A percentile compares a stretch with the other conserved stretches of the same genome.
Conservation (phyloP, 2,329 filamentous ascomycete species). For the Apiospora rasikravindrae region DNA sequence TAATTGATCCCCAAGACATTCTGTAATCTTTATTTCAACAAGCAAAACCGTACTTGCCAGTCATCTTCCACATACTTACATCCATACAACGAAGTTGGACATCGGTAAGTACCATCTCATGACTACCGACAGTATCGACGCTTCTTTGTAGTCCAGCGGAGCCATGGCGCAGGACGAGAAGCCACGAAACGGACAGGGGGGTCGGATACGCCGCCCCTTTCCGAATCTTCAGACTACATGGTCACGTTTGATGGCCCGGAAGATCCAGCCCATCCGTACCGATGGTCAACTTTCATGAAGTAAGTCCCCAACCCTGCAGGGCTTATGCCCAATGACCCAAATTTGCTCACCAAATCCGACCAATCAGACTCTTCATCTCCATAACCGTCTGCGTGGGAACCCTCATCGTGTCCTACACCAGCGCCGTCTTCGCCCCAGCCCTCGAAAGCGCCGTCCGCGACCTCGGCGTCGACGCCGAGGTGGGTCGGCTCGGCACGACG, state of each 20-base stretch:
- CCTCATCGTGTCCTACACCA: constrained; percentile 15
- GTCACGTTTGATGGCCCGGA: constrained; percentile 19
- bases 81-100: not conserved
- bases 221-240: constrained; percentile 9
- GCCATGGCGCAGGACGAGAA: not conserved
- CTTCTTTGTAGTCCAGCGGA: not conserved
- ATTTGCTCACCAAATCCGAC: not conserved
- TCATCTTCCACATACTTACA: not conserved
- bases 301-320: not conserved
- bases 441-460: not conserved
- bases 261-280: constrained; percentile 10
- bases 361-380: not conserved
- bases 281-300: not conserved
- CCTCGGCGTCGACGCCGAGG: not conserved
- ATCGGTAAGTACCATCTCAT: not conserved
- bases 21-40: not conserved
- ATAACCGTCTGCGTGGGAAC: constrained; percentile 15
- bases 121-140: not conserved
- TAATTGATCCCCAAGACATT: not conserved
- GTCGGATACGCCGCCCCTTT: not conserved
- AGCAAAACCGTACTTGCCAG: not conserved
- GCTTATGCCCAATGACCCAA: not conserved
- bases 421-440: constrained; percentile 17
- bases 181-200: not conserved
- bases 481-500: constrained; percentile 10